Conservation (phyloP, 2,329 filamentous ascomycete species). For the Anisogramma anomala region DNA sequence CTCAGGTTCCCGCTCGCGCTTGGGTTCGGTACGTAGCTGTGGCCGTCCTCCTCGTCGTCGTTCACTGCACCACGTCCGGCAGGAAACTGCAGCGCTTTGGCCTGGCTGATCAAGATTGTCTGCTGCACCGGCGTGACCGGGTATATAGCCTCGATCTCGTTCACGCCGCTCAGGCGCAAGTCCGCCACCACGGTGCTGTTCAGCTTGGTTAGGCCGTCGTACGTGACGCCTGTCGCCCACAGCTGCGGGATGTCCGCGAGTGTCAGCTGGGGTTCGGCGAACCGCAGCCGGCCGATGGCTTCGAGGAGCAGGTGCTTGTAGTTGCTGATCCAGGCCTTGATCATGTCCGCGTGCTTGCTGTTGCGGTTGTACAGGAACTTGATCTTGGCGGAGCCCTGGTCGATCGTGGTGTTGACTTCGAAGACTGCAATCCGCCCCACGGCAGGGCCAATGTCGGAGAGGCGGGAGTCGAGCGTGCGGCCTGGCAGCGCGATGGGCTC, state of each 20-base stretch:
- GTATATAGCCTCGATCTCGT: conserved; percentile 37
- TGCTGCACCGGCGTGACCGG: conserved; percentile 38
- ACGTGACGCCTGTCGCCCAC: conserved; percentile 27
- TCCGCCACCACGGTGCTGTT: conserved; percentile 30
- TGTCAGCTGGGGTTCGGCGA: conserved; percentile 35
- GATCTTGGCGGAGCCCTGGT: conserved; percentile 33
- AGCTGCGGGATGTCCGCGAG: conserved; percentile 38
- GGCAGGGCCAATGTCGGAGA: conserved; percentile 32
- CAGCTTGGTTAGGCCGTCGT: conserved; percentile 33
- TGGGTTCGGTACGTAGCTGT: conserved; percentile 5
- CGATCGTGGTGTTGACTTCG: conserved; percentile 37
- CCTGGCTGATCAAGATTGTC: conserved; percentile 36
- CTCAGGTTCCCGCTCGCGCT: conserved; percentile 21
- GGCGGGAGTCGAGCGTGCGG: conserved; percentile 26
- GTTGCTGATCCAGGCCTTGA: conserved; percentile 34
- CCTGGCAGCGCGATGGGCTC: conserved; percentile 33
- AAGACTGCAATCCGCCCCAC: conserved; percentile 40
- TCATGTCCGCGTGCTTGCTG: conserved; percentile 30
- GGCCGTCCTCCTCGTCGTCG: background rate
- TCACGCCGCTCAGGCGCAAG: conserved; percentile 29
- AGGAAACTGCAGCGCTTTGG: conserved; percentile 17
- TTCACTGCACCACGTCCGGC: background rate
- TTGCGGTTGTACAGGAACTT: conserved; percentile 34
- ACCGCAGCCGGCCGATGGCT: conserved; percentile 29
- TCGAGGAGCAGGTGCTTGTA: conserved; percentile 37